phyloP scores from a whole-genome alignment of 2,329 filamentous ascomycete species.

The Coleophoma cylindrospora region DNA sequence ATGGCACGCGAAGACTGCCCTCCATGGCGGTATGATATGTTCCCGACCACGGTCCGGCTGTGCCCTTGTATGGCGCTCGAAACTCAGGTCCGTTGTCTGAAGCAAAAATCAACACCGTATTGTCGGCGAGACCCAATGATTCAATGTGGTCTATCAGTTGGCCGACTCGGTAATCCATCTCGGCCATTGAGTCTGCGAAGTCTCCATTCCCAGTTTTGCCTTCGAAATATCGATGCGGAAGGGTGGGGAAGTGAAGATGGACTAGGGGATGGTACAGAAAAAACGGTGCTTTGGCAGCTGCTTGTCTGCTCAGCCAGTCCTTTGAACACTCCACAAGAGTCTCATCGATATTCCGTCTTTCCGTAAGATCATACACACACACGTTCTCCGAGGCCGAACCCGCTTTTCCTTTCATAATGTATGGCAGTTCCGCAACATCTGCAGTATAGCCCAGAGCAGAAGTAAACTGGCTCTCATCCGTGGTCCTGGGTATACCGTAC shows the following conservation, averaged over 20 bases:
- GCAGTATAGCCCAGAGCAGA: not conserved
- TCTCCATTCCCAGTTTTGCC: not conserved
- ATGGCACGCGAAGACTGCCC: not conserved
- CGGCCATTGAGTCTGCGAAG: not conserved
- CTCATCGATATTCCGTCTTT: not conserved
- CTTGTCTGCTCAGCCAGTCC: not conserved
- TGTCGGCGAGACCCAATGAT: not conserved
- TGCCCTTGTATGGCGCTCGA: not conserved
- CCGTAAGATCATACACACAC: not conserved
- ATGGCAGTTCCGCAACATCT: not conserved
- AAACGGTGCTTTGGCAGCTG: not conserved
- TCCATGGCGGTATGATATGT: not conserved
- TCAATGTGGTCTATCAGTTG: not conserved
- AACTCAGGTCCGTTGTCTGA: not conserved
- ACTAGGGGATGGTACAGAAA: not conserved
- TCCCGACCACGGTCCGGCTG: not conserved
- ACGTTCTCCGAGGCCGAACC: not conserved
- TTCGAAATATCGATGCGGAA: not conserved
- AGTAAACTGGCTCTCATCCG: not conserved
- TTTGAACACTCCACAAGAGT: not conserved
- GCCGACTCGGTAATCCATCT: not conserved
- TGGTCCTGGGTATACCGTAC: not conserved
- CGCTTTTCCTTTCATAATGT: not conserved
- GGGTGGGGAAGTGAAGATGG: not conserved
- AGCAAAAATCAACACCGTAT: not conserved